Base-by-base conservation (phyloP, 495 filamentous ascomycete species). In the Xylaria intraflava region DNA sequence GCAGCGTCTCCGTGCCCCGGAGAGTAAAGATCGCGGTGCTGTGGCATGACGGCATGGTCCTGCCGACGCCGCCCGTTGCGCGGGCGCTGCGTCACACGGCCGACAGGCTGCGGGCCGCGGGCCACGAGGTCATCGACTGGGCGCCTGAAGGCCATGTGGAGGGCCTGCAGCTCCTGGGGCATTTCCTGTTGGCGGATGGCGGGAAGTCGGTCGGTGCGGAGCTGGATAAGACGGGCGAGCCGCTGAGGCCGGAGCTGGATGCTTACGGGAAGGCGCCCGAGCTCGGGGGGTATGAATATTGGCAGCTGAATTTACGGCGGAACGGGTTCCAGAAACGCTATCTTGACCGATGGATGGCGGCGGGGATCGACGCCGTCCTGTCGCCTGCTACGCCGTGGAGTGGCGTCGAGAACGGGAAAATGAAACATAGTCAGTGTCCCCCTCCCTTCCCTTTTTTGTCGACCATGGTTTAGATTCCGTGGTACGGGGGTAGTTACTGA, bases 131-230 rank as follows among this genome's bases (percentile, higher is more conserved):
- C 17, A 66, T 81, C 19, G 82, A 88, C 44, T 80, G 92, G 58
- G 72, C 72, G 5, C 78, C 83, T 0, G 66, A 77, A 35, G 68
- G 62, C 27, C 72, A 86, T 3, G 81, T 80, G 59, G 80, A 81
- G 40, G 85, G 84, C n/a, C 76, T 87, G n/a, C 65, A 77, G 24
- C 76, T 91, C 17, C 84, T 82, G 35, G 83, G 82, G 20, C 82
- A 85, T 57, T 84, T 93, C 40, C 85, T 95, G 55, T 84, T 86
- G 56, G 74, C 89, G 17, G 90, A 95, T 56, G 90, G 89, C 51
- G 87, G 86, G 58, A 69, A 72, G 53, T 90, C 88, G 8, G 88
- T 89, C 70, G 80, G 82, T 7, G 63, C 76, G n/a, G 81, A 81
- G 17, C 52, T 93, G 27, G 88, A 85, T 60, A 87, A 81, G 59